A percentile compares a stretch with the other conserved stretches of the same genome.
Evolutionary conservation across 2,329 filamentous ascomycete genomes (phyloP).

Genomic region (Periconia digitata): DNA sequence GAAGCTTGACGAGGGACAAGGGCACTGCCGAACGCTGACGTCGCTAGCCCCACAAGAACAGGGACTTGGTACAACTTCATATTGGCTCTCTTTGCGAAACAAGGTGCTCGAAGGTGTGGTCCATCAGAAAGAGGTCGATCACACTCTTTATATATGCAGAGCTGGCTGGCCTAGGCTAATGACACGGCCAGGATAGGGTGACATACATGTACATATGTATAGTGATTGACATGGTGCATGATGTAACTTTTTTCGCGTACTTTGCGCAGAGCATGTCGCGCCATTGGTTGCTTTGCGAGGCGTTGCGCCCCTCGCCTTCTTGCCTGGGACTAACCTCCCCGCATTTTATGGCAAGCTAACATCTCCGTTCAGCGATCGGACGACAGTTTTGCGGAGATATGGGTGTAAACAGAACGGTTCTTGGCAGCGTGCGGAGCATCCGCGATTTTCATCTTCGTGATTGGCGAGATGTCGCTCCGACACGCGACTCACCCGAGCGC

Average conservation of each 20-base stretch:
- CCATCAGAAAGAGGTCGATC: neutral
- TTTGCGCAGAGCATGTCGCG: neutral
- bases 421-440: neutral
- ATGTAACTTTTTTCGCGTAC: neutral
- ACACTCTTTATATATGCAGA: neutral
- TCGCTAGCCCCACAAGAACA: slow-evolving; percentile 23
- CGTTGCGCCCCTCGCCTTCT: neutral
- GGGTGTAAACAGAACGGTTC: neutral
- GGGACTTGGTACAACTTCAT: slow-evolving; percentile 27
- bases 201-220: neutral
- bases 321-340: neutral
- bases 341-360: neutral
- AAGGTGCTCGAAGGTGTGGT: neutral
- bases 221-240: neutral
- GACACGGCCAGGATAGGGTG: neutral
- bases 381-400: neutral
- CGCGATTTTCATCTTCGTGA: neutral
- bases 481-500: neutral
- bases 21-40: slow-evolving; percentile 18
- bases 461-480: neutral
- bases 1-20: slow-evolving; percentile 23
- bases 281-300: neutral
- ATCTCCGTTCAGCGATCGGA: neutral
- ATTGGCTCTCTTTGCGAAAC: slow-evolving; percentile 6
- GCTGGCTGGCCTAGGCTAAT: neutral